Evolutionary conservation across 225 moss, liverwort and hornwort genomes (phyloP), one percentile per base, ranked within the genome.

Genomic region (Takakia lepidozioides): DNA sequence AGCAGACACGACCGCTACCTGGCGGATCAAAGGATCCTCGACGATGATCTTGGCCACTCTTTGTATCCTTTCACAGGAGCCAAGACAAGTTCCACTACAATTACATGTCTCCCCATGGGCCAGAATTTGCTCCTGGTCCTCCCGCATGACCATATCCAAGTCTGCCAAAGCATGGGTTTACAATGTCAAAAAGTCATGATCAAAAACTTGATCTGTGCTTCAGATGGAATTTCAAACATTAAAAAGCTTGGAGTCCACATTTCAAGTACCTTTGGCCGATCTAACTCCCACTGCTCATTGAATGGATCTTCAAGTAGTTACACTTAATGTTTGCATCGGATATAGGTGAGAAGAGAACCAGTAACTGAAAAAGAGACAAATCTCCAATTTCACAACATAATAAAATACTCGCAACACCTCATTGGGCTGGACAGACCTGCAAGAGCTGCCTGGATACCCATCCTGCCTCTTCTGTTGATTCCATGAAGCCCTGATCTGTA

Each of bases 21-120:
- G 90, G 38, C 90, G 76, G 32, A 43, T 55, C 3, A 90, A 98
- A 15, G 62, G 9, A 70, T 98, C 90, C 23, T 83, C 84, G 53
- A 78, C 77, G 27, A 98, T 64, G 35, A 98, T 87, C 39, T 81
- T 76, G 20, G 95, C 84, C 38, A 98, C 95, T 70, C 87, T 82
- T 51, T 63, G 42, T 52, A 98, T 91, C 49, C 90, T 82, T 49
- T 98, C 95, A 9, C 48, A 38, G 19, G 73, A 70, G 43, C 87
- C 87, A 16, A 98, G 82, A 67, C 90, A 98, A 48, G 90, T 98
- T 30, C 95, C 91, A 27, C 95, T 87, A 28, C 90, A 98, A 53
- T 91, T 98, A 63, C 91, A 91, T 42, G 87, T 68, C 44, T 68
- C 76, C 1, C 91, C 91, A 40, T 77, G 81, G 15, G 87, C 87